Evolutionary conservation across 1,139 yeast species (phyloP).

Genomic region (Yamadazyma blattariae): DNA sequence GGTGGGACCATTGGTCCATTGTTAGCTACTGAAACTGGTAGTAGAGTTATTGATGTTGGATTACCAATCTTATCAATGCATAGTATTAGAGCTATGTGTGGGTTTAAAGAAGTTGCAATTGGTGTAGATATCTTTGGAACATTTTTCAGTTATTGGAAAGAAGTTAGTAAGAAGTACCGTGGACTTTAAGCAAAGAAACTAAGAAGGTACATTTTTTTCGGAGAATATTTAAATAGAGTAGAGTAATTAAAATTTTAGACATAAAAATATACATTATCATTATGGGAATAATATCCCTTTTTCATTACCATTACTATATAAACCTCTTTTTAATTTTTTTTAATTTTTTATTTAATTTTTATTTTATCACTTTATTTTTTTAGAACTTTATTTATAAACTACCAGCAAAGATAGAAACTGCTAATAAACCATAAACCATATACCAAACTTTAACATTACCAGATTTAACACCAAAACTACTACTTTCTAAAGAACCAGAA

Average conservation of each 20-base stretch:
- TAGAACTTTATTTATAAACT: conserved; percentile 3
- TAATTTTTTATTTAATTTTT: too few relatives aligned
- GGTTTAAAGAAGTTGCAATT: conserved; percentile 65
- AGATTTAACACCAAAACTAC: conserved; percentile 1
- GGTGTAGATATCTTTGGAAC: conserved; percentile 65
- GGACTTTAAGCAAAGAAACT: conserved; percentile 10
- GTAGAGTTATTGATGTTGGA: conserved; percentile 74
- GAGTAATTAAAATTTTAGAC: too few relatives aligned
- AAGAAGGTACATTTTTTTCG: too few relatives aligned
- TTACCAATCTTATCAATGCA: conserved; percentile 82
- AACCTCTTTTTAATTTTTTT: too few relatives aligned
- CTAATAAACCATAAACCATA: conserved; percentile 4
- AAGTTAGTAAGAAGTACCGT: conserved; percentile 7
- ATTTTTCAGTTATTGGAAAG: conserved; percentile 60
- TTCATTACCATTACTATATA: too few relatives aligned
- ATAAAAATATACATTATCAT: too few relatives aligned
- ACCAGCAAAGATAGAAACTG: conserved; percentile 6
- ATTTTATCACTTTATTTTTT: too few relatives aligned
- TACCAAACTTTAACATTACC: conserved; percentile 3
- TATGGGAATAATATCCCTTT: too few relatives aligned
- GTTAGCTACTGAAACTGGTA: conserved; percentile 64
- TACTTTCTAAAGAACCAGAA: conserved; percentile 6
- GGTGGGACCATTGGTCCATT: conserved; percentile 85
- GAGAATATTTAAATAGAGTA: too few relatives aligned
- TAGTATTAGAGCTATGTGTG: conserved; percentile 73